A percentile compares a stretch with the other conserved stretches of the same genome.
Conservation (phyloP, 352 stramenopile genomes). For the Phytopythium vexans region DNA sequence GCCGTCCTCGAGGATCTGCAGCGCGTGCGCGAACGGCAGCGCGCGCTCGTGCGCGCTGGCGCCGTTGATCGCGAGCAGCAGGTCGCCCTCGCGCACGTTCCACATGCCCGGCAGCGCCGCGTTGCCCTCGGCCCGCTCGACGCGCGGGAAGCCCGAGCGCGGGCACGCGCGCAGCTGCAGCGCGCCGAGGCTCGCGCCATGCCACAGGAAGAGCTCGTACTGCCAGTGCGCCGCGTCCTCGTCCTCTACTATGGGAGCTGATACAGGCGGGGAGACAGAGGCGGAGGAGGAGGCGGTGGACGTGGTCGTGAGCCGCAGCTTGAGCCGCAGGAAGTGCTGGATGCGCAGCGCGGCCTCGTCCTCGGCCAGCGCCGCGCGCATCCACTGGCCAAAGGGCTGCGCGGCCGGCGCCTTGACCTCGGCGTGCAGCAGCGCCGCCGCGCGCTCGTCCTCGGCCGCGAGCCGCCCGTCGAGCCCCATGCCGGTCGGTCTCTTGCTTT, state of each 20-base stretch:
- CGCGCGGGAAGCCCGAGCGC: conserved; percentile 48
- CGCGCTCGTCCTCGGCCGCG: conserved; percentile 10
- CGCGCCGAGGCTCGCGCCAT: conserved; percentile 44
- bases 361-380: conserved; percentile 18
- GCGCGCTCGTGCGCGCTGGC: conserved; percentile 29
- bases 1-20: conserved; percentile 57
- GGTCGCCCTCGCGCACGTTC: conserved; percentile 56
- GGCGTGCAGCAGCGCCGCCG: conserved; percentile 13
- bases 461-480: conserved; percentile 25
- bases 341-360: conserved; percentile 34
- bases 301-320: conserved; percentile 19
- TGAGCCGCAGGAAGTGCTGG: conserved; percentile 31
- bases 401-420: conserved; percentile 17
- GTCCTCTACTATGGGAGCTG: conserved; percentile 16
- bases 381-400: conserved; percentile 31
- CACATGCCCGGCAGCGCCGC: conserved; percentile 64
- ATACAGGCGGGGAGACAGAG: conserved; percentile 19
- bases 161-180: conserved; percentile 43
- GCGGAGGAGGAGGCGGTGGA: conserved; percentile 23
- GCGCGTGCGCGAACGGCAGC: conserved; percentile 42
- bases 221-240: conserved; percentile 38
- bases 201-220: conserved; percentile 64
- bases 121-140: conserved; percentile 53
- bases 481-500: background rate
- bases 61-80: conserved; percentile 60